These are phyloP conservation scores for Aspergillus bridgeri DNA, from an alignment of 495 filamentous ascomycete species.

Conservation along the genomic window DNA sequence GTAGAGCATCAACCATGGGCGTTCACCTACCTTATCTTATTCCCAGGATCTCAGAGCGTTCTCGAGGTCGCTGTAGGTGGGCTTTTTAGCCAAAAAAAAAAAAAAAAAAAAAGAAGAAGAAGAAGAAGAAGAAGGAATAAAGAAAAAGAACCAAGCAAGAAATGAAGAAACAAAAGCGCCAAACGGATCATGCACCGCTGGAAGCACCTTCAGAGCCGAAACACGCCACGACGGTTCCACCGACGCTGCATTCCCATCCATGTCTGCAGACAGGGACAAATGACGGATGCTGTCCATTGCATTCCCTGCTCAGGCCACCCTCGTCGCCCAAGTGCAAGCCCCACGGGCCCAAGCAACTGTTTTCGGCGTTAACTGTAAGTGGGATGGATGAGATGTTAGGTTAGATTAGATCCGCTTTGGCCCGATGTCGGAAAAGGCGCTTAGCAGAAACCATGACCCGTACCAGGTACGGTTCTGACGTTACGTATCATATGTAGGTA, in stretches of 20 bases:
- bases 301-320: neutral
- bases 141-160: neutral
- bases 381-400: slow-evolving; percentile 22
- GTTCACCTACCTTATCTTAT: too few species aligned
- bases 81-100: too few species aligned
- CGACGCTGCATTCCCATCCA: neutral
- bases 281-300: neutral
- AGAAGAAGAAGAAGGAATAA: too few species aligned
- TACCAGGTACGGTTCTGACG: neutral
- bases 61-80: too few species aligned
- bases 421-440: slow-evolving; percentile 23
- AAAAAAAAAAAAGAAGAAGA: too few species aligned
- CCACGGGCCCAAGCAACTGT: slow-evolving; percentile 2
- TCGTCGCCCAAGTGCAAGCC: neutral
- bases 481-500: too few species aligned
- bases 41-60: too few species aligned
- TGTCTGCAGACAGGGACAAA: neutral
- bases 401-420: slow-evolving; percentile 27
- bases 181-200: neutral
- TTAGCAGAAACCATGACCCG: neutral
- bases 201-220: slow-evolving; percentile 1
- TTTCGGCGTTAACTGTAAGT: slow-evolving; percentile 14
- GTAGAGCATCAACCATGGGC: too few species aligned
- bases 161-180: neutral
- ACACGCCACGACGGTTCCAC: slow-evolving; percentile 6